phyloP scores from a whole-genome alignment of 352 stramenopile genomes.

The Aphanomyces invadans region DNA sequence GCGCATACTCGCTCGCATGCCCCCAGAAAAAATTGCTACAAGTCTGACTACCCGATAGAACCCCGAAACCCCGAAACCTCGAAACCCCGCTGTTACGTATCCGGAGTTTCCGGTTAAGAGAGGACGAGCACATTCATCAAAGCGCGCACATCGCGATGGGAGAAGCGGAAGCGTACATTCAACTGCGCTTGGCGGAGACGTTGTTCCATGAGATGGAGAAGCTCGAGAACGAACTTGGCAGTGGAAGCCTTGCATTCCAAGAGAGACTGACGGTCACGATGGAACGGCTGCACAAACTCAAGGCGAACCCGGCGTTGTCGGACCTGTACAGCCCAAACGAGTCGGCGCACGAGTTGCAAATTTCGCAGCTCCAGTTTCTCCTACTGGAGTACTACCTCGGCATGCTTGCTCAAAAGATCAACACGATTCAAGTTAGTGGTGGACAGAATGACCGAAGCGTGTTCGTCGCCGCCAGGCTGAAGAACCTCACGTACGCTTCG shows the following conservation, averaged over 20 bases:
- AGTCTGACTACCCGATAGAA: too few relatives aligned
- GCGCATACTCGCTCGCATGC: too few relatives aligned
- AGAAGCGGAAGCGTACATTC: slow-evolving; percentile 17
- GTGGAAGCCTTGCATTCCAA: slow-evolving; percentile 41
- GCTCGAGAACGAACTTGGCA: slow-evolving; percentile 38
- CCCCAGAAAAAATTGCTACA: too few relatives aligned
- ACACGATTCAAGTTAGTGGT: slow-evolving; percentile 43
- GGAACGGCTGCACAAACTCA: slow-evolving; percentile 45
- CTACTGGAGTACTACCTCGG: slow-evolving; percentile 76
- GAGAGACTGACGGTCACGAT: slow-evolving; percentile 35
- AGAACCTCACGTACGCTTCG: slow-evolving; percentile 25
- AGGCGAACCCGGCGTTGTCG: slow-evolving; percentile 55
- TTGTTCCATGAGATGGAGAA: slow-evolving; percentile 24
- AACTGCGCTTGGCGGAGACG: slow-evolving; percentile 11
- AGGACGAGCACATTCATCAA: too few relatives aligned
- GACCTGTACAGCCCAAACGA: slow-evolving; percentile 42
- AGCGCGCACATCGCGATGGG: too few relatives aligned
- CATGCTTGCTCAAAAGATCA: slow-evolving; percentile 67
- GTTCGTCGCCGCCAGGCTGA: slow-evolving; percentile 39
- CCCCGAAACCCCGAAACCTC: too few relatives aligned
- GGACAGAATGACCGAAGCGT: slow-evolving; percentile 22
- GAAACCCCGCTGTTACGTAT: too few relatives aligned
- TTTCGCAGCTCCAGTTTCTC: slow-evolving; percentile 71
- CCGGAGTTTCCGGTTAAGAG: too few relatives aligned
- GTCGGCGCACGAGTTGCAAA: slow-evolving; percentile 72